Base-by-base conservation (phyloP, 1,139 yeast species). In the Taiozyma sp. region DNA sequence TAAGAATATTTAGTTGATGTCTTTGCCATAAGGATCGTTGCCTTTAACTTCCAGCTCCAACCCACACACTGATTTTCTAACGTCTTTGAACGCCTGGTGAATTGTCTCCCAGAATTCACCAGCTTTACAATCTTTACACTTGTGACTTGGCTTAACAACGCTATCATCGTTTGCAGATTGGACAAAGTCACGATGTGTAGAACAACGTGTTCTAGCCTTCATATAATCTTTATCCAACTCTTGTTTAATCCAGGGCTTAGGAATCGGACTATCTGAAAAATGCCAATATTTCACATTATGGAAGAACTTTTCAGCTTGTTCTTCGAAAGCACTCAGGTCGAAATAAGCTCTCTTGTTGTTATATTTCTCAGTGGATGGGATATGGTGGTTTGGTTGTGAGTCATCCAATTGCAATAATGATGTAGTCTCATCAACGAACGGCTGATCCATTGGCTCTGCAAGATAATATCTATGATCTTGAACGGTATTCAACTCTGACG, bases 251-350 rank as follows among this genome's bases (percentile, higher is more conserved):
- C 79, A 74, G 13, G 79, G 79, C 54, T 74, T 73, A 4, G 78
- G 78, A 4, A 73, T 68, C 1, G 79, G 78, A 2, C 68, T 64
- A 54, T 74, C 78, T 1, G 75, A 70, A 51, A 72, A 74, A 53
- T 74, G 78, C 19, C 72, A 57, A 36, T 73, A 54, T 51, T 67
- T 71, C 6, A 65, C 56, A 0, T 54, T 51, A 13, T 56, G 44
- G 12, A 22, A 13, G 22, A 45, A 48, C 22, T 27, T n/a, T 4
- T 22, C 32, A 5, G 36, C 13, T 27, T 40, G 44, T 4, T 44
- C 29, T 12, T 32, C n/a, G 13, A 40, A 19, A 22, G 38, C 45
- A 32, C 30, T 24, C 16, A 40, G 23, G 22, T 48, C 50, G 45
- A 45, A 52, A 45, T 52, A 51, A 13, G 56, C 43, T 23, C 48